Percentiles rank a stretch among this genome's conserved stretches.
phyloP scores from a whole-genome alignment of 306 rosid genomes.

The Dryas alaskensis region DNA sequence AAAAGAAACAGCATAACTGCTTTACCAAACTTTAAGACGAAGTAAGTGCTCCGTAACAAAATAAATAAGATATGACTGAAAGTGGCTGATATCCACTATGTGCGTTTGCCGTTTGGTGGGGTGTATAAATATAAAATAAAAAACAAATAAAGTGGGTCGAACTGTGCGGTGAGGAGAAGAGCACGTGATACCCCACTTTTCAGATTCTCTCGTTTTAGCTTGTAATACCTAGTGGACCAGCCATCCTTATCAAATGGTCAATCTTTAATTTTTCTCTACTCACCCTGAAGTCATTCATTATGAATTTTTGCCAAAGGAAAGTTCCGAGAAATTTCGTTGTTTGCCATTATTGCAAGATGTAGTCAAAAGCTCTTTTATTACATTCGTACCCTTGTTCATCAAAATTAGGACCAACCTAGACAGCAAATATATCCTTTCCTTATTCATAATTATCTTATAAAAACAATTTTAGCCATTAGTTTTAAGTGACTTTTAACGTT shows the following conservation, averaged over 20 bases:
- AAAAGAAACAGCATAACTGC: neutral
- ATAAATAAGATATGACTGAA: neutral
- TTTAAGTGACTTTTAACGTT: no score
- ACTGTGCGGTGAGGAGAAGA: no score
- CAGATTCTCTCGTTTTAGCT: no score
- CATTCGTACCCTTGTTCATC: neutral
- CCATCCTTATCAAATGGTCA: neutral
- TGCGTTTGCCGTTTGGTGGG: no score
- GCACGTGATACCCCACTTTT: neutral
- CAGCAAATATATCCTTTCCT: no score
- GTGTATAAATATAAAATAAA: no score
- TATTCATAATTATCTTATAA: no score
- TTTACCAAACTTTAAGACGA: neutral
- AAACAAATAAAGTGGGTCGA: no score
- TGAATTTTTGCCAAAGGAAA: neutral
- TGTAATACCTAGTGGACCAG: no score
- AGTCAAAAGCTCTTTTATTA: neutral
- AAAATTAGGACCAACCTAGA: no score
- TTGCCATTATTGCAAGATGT: neutral
- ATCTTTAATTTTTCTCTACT: neutral
- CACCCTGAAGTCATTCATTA: neutral
- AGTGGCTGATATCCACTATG: no score
- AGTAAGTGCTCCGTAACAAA: neutral
- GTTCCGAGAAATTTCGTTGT: conserved; percentile 13
- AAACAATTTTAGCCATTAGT: no score